Base-by-base conservation (phyloP, 2,329 filamentous ascomycete genomes). In the Dothideomycetes sp. region DNA sequence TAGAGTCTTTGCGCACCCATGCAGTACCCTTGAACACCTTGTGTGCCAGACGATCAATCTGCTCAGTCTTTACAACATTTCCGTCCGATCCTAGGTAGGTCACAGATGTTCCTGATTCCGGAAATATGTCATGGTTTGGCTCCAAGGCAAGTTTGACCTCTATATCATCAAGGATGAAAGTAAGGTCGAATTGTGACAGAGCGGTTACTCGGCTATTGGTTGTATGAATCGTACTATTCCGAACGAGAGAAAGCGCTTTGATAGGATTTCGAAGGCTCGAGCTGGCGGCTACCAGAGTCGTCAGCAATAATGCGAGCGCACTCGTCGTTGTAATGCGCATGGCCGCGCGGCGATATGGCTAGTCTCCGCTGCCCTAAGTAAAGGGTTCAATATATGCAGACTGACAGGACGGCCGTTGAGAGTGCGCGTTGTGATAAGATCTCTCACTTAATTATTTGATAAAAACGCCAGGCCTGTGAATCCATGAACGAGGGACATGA, bases 41-140 rank as follows among this genome's bases (percentile, higher is more conserved):
- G 63, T 95, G 84, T 17, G 79, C 75, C 40, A 72, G 62, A 38
- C 88, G 75, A 41, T 84, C 68, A 45, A 96, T 74, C 27, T 70
- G 65, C 54, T 94, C 83, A n/a, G 73, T 66, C 16, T 67, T 64
- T 37, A 63, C 67, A 29, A 94, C 62, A 36, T 71, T 69, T 38
- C 91, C 91, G 58, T 94, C 79, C 9, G 70, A 57, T 40, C 72
- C 78, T 31, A 94, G 60, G 55, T 86, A 81, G 30, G 79, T 75
- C 35, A 98, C 68, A 37, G 73, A 75, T 7, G 88, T 82, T 51
- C 81, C 79, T 22, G 36, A 31, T 12, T 86, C 73, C 40, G 81
- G 75, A 34, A 98, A 69, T 43, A 96, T 79, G 61, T 96, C 85
- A 64, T 94, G 77, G 58, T 96, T 96, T 3, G 91, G 91, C 57